Conservation (phyloP, 2,329 filamentous ascomycete species). For the Verticillium klebahnii region DNA sequence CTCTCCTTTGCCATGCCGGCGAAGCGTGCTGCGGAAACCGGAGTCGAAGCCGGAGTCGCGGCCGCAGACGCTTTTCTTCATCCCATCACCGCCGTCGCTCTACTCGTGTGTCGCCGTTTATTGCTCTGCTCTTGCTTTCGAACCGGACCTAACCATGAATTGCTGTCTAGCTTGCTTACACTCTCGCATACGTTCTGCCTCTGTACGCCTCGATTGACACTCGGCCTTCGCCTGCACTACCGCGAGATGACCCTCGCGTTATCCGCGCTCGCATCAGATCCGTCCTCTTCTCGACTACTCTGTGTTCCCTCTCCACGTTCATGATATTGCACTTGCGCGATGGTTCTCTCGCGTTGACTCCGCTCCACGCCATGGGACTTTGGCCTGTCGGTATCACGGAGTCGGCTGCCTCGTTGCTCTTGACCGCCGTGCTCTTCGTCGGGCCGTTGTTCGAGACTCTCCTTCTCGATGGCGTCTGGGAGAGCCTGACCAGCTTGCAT, state of each 20-base stretch:
- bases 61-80: not conserved
- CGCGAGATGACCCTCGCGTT: constrained; percentile 82
- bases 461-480: constrained; percentile 67
- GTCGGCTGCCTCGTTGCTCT: constrained; percentile 55
- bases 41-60: not conserved
- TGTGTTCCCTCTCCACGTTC: constrained; percentile 64
- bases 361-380: constrained; percentile 69
- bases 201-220: constrained; percentile 82
- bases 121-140: too few relatives aligned
- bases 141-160: not conserved
- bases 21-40: not conserved
- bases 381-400: constrained; percentile 71
- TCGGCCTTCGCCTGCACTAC: constrained; percentile 71
- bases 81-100: constrained; percentile 6
- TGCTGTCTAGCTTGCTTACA: constrained; percentile 63
- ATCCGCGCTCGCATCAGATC: constrained; percentile 82
- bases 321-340: constrained; percentile 46
- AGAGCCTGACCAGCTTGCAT: constrained; percentile 53
- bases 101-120: constrained; percentile 10
- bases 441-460: constrained; percentile 80
- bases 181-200: constrained; percentile 82
- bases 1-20: not conserved
- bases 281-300: constrained; percentile 69
- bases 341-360: constrained; percentile 44
- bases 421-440: constrained; percentile 75